phyloP scores from a whole-genome alignment of 106 monocot species.

The Cymbidium sinense region DNA sequence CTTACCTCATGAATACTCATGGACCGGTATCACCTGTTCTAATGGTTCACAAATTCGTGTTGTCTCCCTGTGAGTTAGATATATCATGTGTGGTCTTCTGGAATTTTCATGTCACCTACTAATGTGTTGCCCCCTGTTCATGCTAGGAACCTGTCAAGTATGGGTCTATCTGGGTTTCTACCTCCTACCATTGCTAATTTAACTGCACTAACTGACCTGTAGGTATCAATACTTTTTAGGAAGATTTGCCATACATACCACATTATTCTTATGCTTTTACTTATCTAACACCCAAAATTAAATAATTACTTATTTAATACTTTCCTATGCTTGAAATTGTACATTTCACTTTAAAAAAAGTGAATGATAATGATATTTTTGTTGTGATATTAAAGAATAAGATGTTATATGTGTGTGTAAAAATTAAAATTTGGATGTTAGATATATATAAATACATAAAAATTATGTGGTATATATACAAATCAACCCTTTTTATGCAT shows the following conservation, averaged over 20 bases:
- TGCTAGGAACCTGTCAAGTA: slow-evolving; percentile 63
- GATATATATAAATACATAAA: no score
- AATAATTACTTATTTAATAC: no score
- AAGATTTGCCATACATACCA: no score
- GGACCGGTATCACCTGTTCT: slow-evolving; percentile 81
- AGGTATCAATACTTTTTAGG: slow-evolving; percentile 21
- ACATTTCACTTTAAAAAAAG: no score
- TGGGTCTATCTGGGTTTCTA: slow-evolving; percentile 65
- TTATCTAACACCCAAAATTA: no score
- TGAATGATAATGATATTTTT: no score
- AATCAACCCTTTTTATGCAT: neutral
- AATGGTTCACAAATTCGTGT: slow-evolving; percentile 39
- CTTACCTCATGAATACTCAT: slow-evolving; percentile 58
- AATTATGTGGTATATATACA: no score
- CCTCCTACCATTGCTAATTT: slow-evolving; percentile 53
- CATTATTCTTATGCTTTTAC: no score
- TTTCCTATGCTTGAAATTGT: no score
- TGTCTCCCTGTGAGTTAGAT: slow-evolving; percentile 60
- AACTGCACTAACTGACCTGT: slow-evolving; percentile 74
- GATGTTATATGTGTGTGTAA: no score
- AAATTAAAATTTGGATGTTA: no score
- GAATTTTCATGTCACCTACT: neutral
- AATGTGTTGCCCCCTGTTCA: neutral
- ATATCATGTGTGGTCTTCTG: neutral
- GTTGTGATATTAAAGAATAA: no score